Evolutionary conservation across 129 eudicot genomes (phyloP), one percentile per base, ranked within the genome.

Genomic region (Rutidosis leptorrhynchoides): DNA sequence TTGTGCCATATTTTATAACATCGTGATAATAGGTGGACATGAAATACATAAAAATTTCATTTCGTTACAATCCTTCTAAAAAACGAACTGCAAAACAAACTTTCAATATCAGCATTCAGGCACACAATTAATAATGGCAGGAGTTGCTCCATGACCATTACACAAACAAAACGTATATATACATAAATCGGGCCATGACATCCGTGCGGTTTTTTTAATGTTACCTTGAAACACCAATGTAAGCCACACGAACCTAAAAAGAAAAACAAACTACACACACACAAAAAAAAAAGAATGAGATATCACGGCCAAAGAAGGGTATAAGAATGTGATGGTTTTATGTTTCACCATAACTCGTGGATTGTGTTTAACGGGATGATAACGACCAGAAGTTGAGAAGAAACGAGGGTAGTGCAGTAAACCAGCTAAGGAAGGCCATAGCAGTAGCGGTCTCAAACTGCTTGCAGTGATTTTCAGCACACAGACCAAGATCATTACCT

Each of bases 391-490:
- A 89, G 55, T 85, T 89, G 33, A 89, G 78, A 49, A 89, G 78
- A 64, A 89, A 89, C 4, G 94, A 89, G 11, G 96, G 96, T 23
- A 89, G 63, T 14, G 88, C 90, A 72, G 90, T 67, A 68, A 82
- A 87, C 90, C 95, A 86, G 69, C 89, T 83, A 74, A 88, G 87
- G 73, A 88, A 88, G 21, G 96, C 94, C 90, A 83, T 83, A 30
- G 90, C 94, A 51, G 94, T 89, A 52, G 96, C 87, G 58, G 96
- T 83, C 75, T 89, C 90, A 55, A 85, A 89, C 78, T 89, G 84
- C 40, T 58, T 75, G 77, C 96, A 89, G 87, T 89, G 94, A 75
- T 89, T 89, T 65, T 77, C 82, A 26, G 81, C 40, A 67, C 96
- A 89, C 10, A 78, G 74, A 55, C 83, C 88, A 32, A 89, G 83